Conservation (phyloP, 2,329 filamentous ascomycete species). For the Phaeomoniella chlamydospora region DNA sequence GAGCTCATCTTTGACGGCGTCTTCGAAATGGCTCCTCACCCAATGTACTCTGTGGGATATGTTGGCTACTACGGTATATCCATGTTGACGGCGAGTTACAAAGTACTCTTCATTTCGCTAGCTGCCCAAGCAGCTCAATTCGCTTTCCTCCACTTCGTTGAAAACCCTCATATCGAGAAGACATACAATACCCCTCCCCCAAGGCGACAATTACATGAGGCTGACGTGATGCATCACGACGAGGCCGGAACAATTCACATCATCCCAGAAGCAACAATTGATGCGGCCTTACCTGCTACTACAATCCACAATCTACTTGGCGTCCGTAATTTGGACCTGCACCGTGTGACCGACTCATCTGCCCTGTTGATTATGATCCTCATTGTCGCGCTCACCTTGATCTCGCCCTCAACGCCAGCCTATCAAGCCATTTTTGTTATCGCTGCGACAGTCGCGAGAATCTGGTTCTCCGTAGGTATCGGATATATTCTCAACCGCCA, state of each 20-base stretch:
- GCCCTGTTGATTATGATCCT: slow-evolving; percentile 65
- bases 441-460: slow-evolving; percentile 68
- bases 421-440: slow-evolving; percentile 68
- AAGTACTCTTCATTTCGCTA: slow-evolving; percentile 93
- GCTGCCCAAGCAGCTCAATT: slow-evolving; percentile 89
- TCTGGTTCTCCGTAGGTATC: slow-evolving; percentile 85
- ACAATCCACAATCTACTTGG: slow-evolving; percentile 72
- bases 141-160: slow-evolving; percentile 76
- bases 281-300: slow-evolving; percentile 23
- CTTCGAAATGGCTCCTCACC: slow-evolving; percentile 96
- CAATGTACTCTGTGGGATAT: slow-evolving; percentile 98
- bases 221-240: slow-evolving; percentile 7
- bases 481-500: slow-evolving; percentile 74
- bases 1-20: slow-evolving; percentile 96
- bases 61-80: slow-evolving; percentile 97
- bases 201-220: slow-evolving; percentile 38
- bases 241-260: slow-evolving; percentile 18
- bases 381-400: slow-evolving; percentile 55
- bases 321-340: slow-evolving; percentile 69
- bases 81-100: slow-evolving; percentile 95
- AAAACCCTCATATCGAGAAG: slow-evolving; percentile 96
- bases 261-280: slow-evolving; percentile 18
- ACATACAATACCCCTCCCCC: slow-evolving; percentile 86
- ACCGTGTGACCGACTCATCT: slow-evolving; percentile 72
- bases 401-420: slow-evolving; percentile 61